phyloP scores from a whole-genome alignment of 768 basidiomycete species.

The Astraeus odoratus region DNA sequence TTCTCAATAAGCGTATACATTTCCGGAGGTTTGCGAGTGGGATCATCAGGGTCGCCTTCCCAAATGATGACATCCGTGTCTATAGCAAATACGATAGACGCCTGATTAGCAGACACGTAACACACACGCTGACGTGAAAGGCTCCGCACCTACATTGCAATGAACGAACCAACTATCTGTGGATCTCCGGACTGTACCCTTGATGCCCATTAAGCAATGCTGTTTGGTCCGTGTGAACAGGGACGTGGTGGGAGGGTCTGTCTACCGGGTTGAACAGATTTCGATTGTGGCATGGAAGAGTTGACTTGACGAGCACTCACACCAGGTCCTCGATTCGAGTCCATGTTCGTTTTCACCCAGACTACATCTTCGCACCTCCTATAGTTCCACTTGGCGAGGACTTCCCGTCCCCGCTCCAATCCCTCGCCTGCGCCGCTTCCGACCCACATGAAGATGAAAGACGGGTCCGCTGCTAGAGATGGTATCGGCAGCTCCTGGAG shows the following conservation, averaged over 20 bases:
- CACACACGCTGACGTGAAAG: background rate
- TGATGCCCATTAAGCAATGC: constrained; percentile 95
- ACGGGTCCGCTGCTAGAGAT: constrained; percentile 79
- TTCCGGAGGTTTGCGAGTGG: constrained; percentile 86
- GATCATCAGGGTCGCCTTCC: constrained; percentile 86
- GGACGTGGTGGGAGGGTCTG: constrained; percentile 80
- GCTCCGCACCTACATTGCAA: constrained; percentile 82
- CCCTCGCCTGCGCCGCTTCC: constrained; percentile 88
- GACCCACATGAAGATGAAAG: constrained; percentile 95
- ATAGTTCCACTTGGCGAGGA: constrained; percentile 92
- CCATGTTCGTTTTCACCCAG: constrained; percentile 91
- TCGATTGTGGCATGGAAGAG: background rate
- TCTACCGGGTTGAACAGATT: constrained; percentile 34
- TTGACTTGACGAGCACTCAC: constrained; percentile 33
- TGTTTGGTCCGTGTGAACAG: constrained; percentile 88
- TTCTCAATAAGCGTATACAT: constrained; percentile 96
- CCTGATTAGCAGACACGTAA: too few relatives aligned
- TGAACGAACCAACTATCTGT: constrained; percentile 97
- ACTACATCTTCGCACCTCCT: constrained; percentile 96
- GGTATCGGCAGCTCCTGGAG: constrained; percentile 79
- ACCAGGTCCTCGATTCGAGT: constrained; percentile 65
- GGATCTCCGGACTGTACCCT: constrained; percentile 90
- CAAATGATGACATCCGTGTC: constrained; percentile 97
- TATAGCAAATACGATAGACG: constrained; percentile 24
- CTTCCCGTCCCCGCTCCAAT: constrained; percentile 84